Evolutionary conservation across 345 rosid genomes (phyloP).

Genomic region (Rhodamnia rubescens): DNA sequence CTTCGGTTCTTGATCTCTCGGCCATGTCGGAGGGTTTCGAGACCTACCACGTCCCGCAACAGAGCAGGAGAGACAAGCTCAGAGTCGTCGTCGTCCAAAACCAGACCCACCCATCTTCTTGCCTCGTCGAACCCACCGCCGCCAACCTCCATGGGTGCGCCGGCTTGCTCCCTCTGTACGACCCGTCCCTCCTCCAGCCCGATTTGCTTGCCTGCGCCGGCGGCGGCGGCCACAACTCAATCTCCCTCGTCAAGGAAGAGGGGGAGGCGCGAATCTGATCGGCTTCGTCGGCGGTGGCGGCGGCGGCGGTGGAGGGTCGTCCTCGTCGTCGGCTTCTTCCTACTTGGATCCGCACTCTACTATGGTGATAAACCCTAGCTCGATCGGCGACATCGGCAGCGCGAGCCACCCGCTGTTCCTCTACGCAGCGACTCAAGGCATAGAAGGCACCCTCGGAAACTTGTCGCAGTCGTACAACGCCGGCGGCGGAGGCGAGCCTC

Average conservation of each 20-base stretch:
- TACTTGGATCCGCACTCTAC: conserved; percentile 39
- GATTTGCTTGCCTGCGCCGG: conserved; percentile 30
- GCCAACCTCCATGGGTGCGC: conserved; percentile 10
- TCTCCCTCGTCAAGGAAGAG: conserved; percentile 30
- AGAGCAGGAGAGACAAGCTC: conserved; percentile 83
- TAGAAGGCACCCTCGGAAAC: conserved; percentile 29
- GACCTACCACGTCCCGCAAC: conserved; percentile 91
- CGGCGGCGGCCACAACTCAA: conserved; percentile 2
- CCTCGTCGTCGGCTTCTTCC: conserved; percentile 18
- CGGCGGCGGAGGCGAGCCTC: conserved; percentile 25
- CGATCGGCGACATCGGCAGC: conserved; percentile 21
- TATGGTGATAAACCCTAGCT: conserved; percentile 32
- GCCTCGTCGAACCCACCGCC: neutral
- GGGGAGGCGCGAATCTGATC: conserved; percentile 22
- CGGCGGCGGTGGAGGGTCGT: conserved; percentile 1
- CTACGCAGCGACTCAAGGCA: conserved; percentile 27
- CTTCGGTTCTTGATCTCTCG: neutral
- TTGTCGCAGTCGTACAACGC: conserved; percentile 14
- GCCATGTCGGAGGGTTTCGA: conserved; percentile 74
- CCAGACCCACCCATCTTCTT: neutral
- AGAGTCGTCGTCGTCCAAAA: conserved; percentile 32
- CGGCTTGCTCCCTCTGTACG: conserved; percentile 7
- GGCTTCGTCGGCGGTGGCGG: conserved; percentile 24
- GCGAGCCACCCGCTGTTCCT: conserved; percentile 25
- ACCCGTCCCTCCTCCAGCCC: conserved; percentile 41